These are phyloP conservation scores for Pseudotsuga menziesii DNA, from an alignment of 75 land plant genomes.

Conservation along the genomic window DNA sequence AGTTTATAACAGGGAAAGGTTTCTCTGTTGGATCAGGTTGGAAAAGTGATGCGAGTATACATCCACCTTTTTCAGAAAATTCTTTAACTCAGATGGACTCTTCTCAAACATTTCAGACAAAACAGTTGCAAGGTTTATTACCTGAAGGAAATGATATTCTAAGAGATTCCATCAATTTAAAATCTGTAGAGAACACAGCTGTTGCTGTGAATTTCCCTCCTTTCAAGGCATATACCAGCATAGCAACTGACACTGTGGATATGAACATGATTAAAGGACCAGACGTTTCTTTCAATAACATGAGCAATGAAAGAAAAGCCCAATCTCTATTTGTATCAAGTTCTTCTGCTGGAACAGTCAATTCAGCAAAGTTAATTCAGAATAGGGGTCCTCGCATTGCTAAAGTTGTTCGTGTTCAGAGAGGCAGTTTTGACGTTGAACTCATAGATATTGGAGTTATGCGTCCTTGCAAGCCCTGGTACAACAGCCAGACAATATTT, in stretches of 20 bases:
- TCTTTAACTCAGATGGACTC: background rate
- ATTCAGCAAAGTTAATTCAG: conserved; percentile 26
- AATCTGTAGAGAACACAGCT: background rate
- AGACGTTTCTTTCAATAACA: background rate
- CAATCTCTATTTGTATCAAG: conserved; percentile 8
- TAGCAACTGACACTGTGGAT: background rate
- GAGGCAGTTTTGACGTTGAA: conserved; percentile 39
- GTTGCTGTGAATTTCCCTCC: background rate
- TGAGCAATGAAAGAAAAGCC: conserved; percentile 3
- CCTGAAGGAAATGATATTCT: conserved; percentile 6
- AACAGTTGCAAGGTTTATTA: background rate
- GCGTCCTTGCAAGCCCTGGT: conserved; percentile 46
- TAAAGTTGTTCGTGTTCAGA: conserved; percentile 48
- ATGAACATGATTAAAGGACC: background rate
- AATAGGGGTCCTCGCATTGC: conserved; percentile 66
- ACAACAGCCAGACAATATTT: conserved; percentile 48
- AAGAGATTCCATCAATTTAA: background rate
- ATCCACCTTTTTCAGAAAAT: background rate
- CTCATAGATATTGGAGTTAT: conserved; percentile 47
- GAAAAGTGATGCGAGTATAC: background rate
- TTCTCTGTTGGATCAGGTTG: background rate
- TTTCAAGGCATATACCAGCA: background rate
- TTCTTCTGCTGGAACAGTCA: conserved; percentile 16
- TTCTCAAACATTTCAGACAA: background rate
- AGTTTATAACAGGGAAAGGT: background rate